Percentiles rank a stretch among this genome's conserved stretches.
These are phyloP conservation scores for Lycium ferocissimum DNA, from an alignment of 257 asterid genomes.

Conservation along the genomic window DNA sequence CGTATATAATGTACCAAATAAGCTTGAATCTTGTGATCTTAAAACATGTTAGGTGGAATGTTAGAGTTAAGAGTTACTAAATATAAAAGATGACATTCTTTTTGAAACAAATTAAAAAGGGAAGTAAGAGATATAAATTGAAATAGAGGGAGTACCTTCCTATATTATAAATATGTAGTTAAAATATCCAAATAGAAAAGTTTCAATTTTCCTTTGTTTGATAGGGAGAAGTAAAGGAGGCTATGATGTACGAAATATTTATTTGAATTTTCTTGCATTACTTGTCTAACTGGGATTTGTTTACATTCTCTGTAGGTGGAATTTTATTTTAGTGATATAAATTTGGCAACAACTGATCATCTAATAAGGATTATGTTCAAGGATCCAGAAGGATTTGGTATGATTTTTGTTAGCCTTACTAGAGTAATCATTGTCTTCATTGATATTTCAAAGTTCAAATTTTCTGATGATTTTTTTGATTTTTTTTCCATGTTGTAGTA, in stretches of 20 bases:
- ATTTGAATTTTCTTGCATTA: neutral
- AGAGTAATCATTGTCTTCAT: neutral
- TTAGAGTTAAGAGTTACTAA: no score
- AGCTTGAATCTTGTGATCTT: no score
- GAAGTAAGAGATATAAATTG: no score
- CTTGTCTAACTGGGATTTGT: neutral
- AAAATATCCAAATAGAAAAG: neutral
- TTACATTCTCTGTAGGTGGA: constrained; percentile 63
- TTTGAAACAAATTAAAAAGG: no score
- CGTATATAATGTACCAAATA: no score
- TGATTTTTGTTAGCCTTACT: constrained; percentile 33
- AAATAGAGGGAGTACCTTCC: no score
- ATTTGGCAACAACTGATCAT: constrained; percentile 91
- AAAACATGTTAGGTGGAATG: no score
- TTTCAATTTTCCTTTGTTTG: neutral
- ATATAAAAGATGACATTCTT: no score
- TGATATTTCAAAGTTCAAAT: neutral
- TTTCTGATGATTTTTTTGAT: neutral
- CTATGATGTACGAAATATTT: neutral
- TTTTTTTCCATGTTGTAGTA: constrained; percentile 44
- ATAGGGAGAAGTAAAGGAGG: neutral
- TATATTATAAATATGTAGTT: no score
- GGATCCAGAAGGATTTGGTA: constrained; percentile 93
- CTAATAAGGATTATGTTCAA: constrained; percentile 68
- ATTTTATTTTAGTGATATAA: constrained; percentile 89